phyloP scores from a whole-genome alignment of 2,329 filamentous ascomycete genomes.

The Aureobasidium pullulans region DNA sequence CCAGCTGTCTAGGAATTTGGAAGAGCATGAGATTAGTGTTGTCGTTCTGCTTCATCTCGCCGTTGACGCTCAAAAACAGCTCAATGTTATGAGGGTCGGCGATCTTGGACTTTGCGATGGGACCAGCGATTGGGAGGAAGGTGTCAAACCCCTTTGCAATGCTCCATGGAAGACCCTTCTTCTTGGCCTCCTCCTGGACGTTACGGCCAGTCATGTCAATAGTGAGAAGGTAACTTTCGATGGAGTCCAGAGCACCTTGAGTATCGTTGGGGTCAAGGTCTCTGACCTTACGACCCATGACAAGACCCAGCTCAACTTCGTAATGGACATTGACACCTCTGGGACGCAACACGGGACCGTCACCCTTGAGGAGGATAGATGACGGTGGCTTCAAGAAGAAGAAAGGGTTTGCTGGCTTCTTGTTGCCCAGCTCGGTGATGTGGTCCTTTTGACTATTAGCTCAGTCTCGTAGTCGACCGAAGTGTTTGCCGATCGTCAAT shows the following conservation, averaged over 20 bases:
- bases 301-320: conserved; percentile 86
- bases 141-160: conserved; percentile 98
- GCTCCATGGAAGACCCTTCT: conserved; percentile 90
- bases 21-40: conserved; percentile 94
- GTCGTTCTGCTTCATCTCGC: conserved; percentile 69
- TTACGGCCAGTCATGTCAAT: conserved; percentile 98
- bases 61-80: conserved; percentile 79
- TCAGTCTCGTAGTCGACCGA: not conserved
- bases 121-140: conserved; percentile 77
- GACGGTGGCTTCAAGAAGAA: conserved; percentile 97
- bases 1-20: conserved; percentile 75
- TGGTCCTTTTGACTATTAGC: conserved; percentile 54
- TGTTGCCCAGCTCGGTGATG: conserved; percentile 64
- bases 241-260: conserved; percentile 69
- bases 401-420: conserved; percentile 85
- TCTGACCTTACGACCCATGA: conserved; percentile 74
- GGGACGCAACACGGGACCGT: conserved; percentile 74
- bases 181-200: conserved; percentile 92
- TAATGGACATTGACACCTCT: conserved; percentile 81
- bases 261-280: conserved; percentile 70
- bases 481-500: not conserved
- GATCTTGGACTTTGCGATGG: conserved; percentile 73
- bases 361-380: conserved; percentile 70
- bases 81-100: conserved; percentile 82
- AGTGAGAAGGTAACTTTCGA: conserved; percentile 78